phyloP scores from a whole-genome alignment of 1,284 basidiomycete species.

The Sanghuangporus baumii region DNA sequence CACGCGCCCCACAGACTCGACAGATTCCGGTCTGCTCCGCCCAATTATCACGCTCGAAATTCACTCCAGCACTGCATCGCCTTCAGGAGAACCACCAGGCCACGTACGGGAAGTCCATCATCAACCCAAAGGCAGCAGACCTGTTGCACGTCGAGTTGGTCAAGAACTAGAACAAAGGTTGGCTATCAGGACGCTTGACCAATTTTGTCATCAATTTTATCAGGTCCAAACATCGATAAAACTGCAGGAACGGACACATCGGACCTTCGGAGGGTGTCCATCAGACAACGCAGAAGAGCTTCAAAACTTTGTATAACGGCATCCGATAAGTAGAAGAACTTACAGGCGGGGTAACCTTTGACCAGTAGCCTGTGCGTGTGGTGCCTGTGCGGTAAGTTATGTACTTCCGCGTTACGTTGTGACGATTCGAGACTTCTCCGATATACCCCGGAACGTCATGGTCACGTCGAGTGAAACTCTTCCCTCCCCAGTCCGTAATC shows the following conservation, averaged over 20 bases:
- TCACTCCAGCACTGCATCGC: neutral
- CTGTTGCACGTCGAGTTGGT: neutral
- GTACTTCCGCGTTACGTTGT: neutral
- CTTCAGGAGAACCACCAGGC: neutral
- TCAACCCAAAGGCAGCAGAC: neutral
- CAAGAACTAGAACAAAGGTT: neutral
- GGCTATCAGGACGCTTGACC: neutral
- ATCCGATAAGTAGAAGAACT: neutral
- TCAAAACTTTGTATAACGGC: neutral
- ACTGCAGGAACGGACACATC: neutral
- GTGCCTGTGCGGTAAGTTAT: too few species aligned
- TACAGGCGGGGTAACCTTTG: neutral
- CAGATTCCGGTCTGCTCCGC: neutral
- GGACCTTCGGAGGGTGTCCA: neutral
- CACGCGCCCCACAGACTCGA: neutral
- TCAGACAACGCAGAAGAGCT: neutral
- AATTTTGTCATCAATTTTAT: neutral
- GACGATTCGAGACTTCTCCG: neutral
- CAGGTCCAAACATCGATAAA: neutral
- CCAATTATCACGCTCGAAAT: neutral
- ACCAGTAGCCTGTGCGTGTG: neutral
- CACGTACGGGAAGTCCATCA: neutral
- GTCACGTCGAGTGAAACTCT: too few species aligned
- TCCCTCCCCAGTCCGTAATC: too few species aligned
- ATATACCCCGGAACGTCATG: too few species aligned